Percentiles rank a stretch among this genome's conserved stretches.
Evolutionary conservation across 345 rosid genomes (phyloP).

Genomic region (Lepidium didymum): DNA sequence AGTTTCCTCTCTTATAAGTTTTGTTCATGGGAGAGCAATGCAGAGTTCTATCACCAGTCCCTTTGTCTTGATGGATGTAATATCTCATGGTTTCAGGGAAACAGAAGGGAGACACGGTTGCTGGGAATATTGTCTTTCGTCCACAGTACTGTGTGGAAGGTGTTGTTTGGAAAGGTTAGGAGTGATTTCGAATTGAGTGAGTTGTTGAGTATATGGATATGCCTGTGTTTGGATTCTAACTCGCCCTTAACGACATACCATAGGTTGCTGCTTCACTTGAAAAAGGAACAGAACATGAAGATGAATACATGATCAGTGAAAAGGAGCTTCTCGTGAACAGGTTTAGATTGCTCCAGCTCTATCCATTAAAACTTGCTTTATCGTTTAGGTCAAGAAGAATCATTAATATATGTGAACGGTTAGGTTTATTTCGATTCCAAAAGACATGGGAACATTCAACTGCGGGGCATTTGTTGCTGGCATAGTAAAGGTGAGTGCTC

Average conservation of each 20-base stretch:
- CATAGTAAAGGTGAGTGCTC: slow-evolving; percentile 66
- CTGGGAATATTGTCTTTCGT: slow-evolving; percentile 89
- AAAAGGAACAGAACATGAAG: slow-evolving; percentile 99
- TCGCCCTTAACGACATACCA: background rate
- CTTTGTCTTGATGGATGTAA: background rate
- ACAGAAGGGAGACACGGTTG: slow-evolving; percentile 90
- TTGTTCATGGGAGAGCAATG: background rate
- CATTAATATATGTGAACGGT: background rate
- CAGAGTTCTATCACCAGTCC: background rate
- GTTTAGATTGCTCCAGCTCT: slow-evolving; percentile 26
- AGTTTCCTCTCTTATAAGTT: background rate
- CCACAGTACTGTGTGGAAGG: slow-evolving; percentile 98
- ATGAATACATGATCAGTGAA: slow-evolving; percentile 99
- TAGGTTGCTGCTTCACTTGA: slow-evolving; percentile 98
- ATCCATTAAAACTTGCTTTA: background rate
- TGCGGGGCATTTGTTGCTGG: slow-evolving; percentile 99
- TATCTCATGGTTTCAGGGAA: slow-evolving; percentile 52
- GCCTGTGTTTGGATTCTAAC: background rate
- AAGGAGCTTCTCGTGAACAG: slow-evolving; percentile 94
- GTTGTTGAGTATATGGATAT: background rate
- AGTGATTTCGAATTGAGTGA: background rate
- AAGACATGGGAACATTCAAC: slow-evolving; percentile 98
- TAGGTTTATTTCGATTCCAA: slow-evolving; percentile 93
- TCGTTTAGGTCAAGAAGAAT: background rate
- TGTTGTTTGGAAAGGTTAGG: slow-evolving; percentile 80